Percentiles rank a stretch among this genome's conserved stretches.
Conservation (phyloP, 2,329 filamentous ascomycete species). For the Talaromyces sp. region DNA sequence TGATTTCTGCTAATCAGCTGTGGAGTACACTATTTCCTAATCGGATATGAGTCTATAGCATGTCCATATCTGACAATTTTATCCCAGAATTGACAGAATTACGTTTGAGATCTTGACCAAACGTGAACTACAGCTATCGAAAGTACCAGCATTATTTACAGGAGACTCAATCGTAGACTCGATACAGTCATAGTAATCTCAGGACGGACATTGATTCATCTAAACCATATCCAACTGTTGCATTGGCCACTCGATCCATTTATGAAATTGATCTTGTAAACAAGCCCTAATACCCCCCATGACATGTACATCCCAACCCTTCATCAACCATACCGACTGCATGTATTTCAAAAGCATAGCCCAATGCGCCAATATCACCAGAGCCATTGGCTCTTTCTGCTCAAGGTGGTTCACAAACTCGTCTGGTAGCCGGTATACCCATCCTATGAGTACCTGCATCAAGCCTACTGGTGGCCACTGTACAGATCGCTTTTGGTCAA, state of each 20-base stretch:
- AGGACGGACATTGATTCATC: not conserved
- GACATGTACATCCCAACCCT: slow-evolving; percentile 36
- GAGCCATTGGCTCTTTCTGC: slow-evolving; percentile 27
- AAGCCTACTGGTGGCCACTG: not conserved
- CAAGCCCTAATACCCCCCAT: slow-evolving; percentile 28
- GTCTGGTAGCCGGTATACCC: slow-evolving; percentile 3
- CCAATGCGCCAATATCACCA: slow-evolving; percentile 35
- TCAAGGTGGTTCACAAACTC: slow-evolving; percentile 25
- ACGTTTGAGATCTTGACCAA: too few species aligned
- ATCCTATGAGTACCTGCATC: slow-evolving; percentile 6
- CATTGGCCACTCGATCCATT: slow-evolving; percentile 14
- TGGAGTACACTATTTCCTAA: not conserved
- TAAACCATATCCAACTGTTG: not conserved
- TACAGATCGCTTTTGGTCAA: not conserved
- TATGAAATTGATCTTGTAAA: slow-evolving; percentile 22
- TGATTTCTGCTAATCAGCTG: not conserved
- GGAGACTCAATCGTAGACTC: too few species aligned
- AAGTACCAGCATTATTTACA: too few species aligned
- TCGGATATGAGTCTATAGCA: too few species aligned
- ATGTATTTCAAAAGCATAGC: slow-evolving; percentile 33
- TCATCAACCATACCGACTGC: slow-evolving; percentile 35
- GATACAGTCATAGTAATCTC: too few species aligned
- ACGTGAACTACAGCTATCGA: too few species aligned
- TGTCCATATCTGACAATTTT: too few species aligned
- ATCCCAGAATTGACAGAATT: too few species aligned